Evolutionary conservation across 805 yeast species (phyloP), one percentile per base, ranked within the genome.

Genomic region (Lachancea kluyveri): DNA sequence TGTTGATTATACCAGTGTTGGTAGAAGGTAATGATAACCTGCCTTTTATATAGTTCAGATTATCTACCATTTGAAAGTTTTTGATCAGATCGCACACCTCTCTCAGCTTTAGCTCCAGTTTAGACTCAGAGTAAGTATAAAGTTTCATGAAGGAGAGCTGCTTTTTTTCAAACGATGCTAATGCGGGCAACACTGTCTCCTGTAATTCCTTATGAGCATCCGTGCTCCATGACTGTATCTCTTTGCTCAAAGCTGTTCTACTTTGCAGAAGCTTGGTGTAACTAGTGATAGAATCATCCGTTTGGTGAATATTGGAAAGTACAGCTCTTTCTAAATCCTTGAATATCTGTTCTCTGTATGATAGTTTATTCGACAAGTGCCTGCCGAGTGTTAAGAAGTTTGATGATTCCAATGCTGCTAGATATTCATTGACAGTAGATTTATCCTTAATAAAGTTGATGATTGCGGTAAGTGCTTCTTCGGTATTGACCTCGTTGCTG

Each of bases 81-180:
- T 36, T 24, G 5, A 41, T 51, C 3, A 43, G 31, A 15, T 49
- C 40, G 8, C 57, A 36, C 52, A 57, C 43, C 21, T 47, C 45
- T 11, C 48, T 42, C 3, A 59, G 26, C 12, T 48, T 42, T 26
- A 41, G 41, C 25, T 50, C 50, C 12, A 57, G 37, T 25, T 48
- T 54, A 36, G 42, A 35, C 24, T 58, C 62, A 14, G 52, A 52
- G 24, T 51, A 46, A 8, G 49, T 40, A 40, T 58, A 58, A 10
- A 59, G 30, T 40, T 46, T 57, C 56, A 55, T 51, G 45, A 60
- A 43, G 4, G 58, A 42, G 7, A 59, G 37, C 12, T 57, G 52
- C 6, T 37, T 42, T 10, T 37, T 37, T 12, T 50, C 54, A 26
- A 41, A 59, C 3, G 40, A 21, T 4, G 42, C 33, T 10, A 59